Evolutionary conservation across 495 filamentous ascomycete genomes (phyloP).

Genomic region (Xylaria palmicola): DNA sequence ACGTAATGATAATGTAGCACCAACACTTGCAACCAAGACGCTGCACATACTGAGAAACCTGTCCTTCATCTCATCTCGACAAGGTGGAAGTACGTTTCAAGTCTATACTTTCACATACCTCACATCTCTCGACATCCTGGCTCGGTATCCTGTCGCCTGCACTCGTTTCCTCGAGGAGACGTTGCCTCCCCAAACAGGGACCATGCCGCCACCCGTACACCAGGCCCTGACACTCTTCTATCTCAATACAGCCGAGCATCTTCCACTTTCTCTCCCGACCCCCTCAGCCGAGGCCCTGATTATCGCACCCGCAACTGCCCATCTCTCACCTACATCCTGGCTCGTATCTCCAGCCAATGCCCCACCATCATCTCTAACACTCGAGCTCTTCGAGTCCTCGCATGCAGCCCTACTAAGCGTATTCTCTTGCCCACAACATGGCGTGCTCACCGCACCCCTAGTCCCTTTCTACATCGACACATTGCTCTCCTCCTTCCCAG

Average conservation of each 20-base stretch:
- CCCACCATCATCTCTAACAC: constrained; percentile 41
- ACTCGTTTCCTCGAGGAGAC: constrained; percentile 66
- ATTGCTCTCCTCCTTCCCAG: constrained; percentile 80
- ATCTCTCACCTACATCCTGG: constrained; percentile 68
- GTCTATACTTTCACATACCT: constrained; percentile 84
- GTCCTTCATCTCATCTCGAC: constrained; percentile 81
- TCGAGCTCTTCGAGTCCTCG: constrained; percentile 86
- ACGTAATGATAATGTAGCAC: constrained; percentile 53
- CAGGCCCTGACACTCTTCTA: constrained; percentile 86
- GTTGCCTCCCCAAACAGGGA: constrained; percentile 53
- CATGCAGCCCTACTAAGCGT: constrained; percentile 84
- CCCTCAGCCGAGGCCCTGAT: constrained; percentile 69
- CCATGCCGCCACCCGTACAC: constrained; percentile 72
- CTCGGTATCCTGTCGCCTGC: constrained; percentile 67
- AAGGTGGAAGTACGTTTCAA: constrained; percentile 69
- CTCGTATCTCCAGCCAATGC: constrained; percentile 48
- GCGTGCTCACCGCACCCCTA: constrained; percentile 66
- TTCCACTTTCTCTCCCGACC: constrained; percentile 67
- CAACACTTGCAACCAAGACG: constrained; percentile 70
- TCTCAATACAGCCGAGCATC: constrained; percentile 85
- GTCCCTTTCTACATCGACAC: constrained; percentile 85
- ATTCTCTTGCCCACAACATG: constrained; percentile 75
- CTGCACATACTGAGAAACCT: constrained; percentile 79
- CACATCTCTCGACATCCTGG: constrained; percentile 83
- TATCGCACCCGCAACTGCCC: constrained; percentile 70